phyloP scores from a whole-genome alignment of 2,329 filamentous ascomycete genomes.

The Ophiostoma fasciatum region DNA sequence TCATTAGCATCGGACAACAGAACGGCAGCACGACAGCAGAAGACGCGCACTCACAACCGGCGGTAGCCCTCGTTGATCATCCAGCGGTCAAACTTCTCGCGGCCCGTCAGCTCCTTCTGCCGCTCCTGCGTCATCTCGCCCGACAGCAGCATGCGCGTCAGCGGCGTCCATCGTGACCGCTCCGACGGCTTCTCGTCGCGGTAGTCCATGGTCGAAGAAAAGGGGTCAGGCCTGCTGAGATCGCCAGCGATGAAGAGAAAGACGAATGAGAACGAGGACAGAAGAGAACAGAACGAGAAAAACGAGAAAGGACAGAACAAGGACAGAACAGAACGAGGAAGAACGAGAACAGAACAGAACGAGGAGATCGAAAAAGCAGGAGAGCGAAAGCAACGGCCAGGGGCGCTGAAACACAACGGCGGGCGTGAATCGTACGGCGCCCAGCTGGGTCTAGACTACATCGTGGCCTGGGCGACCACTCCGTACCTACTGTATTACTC shows the following conservation, averaged over 20 bases:
- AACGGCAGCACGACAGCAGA: too few relatives aligned
- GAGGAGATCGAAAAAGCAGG: not conserved
- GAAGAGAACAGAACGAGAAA: slow-evolving; percentile 5
- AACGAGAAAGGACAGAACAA: slow-evolving; percentile 9
- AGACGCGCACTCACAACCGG: slow-evolving; percentile 45
- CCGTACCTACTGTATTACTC: too few relatives aligned
- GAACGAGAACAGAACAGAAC: slow-evolving; percentile 11
- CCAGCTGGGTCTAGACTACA: too few relatives aligned
- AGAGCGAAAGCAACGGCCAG: too few relatives aligned
- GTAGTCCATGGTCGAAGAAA: slow-evolving; percentile 12
- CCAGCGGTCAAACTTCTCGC: slow-evolving; percentile 68
- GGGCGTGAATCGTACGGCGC: too few relatives aligned
- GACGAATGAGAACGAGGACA: slow-evolving; percentile 3
- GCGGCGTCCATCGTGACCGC: slow-evolving; percentile 66
- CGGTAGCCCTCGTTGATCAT: slow-evolving; percentile 83
- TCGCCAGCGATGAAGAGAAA: not conserved
- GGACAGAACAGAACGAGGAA: too few relatives aligned
- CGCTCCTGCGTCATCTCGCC: slow-evolving; percentile 66
- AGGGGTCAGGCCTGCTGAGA: not conserved
- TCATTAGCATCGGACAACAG: too few relatives aligned
- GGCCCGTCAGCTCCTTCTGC: slow-evolving; percentile 50
- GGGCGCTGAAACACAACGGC: too few relatives aligned
- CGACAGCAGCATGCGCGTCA: slow-evolving; percentile 70
- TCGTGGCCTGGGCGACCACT: too few relatives aligned
- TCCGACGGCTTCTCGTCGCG: slow-evolving; percentile 36